Base-by-base conservation (phyloP, 1,284 basidiomycete species). In the Leccinum fallax region DNA sequence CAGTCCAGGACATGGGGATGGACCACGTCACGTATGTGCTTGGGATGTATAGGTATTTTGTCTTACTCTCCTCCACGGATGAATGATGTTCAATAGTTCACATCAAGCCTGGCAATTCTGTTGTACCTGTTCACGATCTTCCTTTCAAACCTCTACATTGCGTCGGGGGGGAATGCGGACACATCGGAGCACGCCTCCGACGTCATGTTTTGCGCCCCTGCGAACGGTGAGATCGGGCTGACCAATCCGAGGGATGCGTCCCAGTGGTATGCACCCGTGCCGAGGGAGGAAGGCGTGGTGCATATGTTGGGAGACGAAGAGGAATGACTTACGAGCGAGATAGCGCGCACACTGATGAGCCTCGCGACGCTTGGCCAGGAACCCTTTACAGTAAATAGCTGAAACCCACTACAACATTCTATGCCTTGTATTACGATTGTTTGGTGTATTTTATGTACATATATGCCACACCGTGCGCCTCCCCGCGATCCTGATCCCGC, bases 11-110 rank as follows among this genome's bases (percentile, higher is more conserved):
- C 24, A 79, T 81, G 40, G 89, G 84, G 55, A 90, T 95, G 85
- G 94, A 95, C 72, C 93, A 95, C 71, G 93, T 95, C 65, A 93
- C 93, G 0, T 96, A 96, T 70, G 82, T 91, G 51, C 79, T 95
- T 8, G 88, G 92, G 71, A 88, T 93, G 81, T 92, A 90, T 76
- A 94, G 91, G 85, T 70, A 8, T 26, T 48, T 59, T 16, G 46
- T 48, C 13, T 48, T 24, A 24, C 19, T 46, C n/a, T 43, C 40
- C 19, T 21, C 19, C 46, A 4, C 32, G 36, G 10, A n/a, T 43
- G 3, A 48, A 34, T 63, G 46, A 32, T 24, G 52, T 5, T 55
- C 61, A 38, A 60, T 46, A 26, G 15, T 36, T 3, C 28, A 10
- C 11, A 34, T 28, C 7, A 2, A 90, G 89, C 67, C 75, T 90